Percentiles rank a stretch among this genome's conserved stretches.
Conservation (phyloP, 352 stramenopile species). For the Pythium folliculosum region DNA sequence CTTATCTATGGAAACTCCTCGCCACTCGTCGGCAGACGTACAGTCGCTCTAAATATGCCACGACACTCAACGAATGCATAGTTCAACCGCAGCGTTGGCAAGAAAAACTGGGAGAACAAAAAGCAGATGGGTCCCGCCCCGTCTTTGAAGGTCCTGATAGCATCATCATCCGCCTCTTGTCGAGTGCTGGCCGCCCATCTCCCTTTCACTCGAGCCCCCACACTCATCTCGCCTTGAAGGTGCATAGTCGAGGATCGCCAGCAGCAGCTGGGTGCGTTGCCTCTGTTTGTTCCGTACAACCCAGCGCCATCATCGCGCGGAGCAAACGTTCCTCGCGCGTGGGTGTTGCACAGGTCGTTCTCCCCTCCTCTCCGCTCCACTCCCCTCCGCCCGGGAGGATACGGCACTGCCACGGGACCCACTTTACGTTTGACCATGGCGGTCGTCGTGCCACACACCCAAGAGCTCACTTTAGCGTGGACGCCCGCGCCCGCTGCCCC, state of each 20-base stretch:
- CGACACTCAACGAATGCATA: background rate
- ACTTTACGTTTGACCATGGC: slow-evolving; percentile 25
- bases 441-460: slow-evolving; percentile 14
- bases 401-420: background rate
- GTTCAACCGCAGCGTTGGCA: too few relatives aligned
- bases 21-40: too few relatives aligned
- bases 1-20: too few relatives aligned
- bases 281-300: background rate
- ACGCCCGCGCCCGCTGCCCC: background rate
- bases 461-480: slow-evolving; percentile 22
- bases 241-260: background rate
- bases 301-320: background rate
- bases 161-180: slow-evolving; percentile 11
- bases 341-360: background rate
- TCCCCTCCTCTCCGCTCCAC: background rate
- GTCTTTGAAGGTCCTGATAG: background rate
- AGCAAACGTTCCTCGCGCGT: background rate
- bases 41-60: too few relatives aligned
- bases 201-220: background rate
- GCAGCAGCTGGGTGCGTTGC: background rate
- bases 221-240: slow-evolving; percentile 6
- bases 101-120: background rate
- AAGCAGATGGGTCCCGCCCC: background rate
- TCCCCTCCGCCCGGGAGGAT: background rate
- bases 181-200: background rate